Conservation (phyloP, 1,284 basidiomycete species). For the Ceratobasidium sp. region DNA sequence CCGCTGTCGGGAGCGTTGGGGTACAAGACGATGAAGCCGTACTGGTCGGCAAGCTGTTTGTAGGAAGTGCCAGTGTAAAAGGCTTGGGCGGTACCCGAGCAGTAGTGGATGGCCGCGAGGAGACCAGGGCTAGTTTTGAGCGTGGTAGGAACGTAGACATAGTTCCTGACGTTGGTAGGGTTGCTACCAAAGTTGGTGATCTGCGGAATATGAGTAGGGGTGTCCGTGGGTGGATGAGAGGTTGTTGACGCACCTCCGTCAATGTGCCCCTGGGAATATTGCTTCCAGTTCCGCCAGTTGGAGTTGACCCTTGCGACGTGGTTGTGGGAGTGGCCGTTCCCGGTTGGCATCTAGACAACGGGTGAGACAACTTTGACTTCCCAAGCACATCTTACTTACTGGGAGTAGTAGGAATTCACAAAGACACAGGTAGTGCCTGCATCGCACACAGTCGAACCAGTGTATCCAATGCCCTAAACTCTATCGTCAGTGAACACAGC, state of each 20-base stretch:
- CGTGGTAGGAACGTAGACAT: slow-evolving; percentile 63
- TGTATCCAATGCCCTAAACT: slow-evolving; percentile 20
- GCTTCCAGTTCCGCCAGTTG: background rate
- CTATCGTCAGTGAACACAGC: no score
- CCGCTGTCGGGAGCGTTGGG: slow-evolving; percentile 56
- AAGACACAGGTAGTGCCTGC: background rate
- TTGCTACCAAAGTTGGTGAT: slow-evolving; percentile 61
- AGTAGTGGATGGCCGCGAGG: slow-evolving; percentile 68
- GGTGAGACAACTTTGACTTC: background rate
- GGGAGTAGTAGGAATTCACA: slow-evolving; percentile 16
- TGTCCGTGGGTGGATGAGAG: no score
- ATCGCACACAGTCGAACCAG: background rate
- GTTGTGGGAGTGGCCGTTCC: background rate
- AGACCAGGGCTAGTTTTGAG: slow-evolving; percentile 62
- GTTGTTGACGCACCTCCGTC: background rate
- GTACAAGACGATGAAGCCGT: slow-evolving; percentile 65
- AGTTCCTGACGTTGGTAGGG: slow-evolving; percentile 62
- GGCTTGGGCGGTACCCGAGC: slow-evolving; percentile 65
- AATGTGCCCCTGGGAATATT: slow-evolving; percentile 16
- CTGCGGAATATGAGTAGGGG: background rate
- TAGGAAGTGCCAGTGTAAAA: slow-evolving; percentile 66
- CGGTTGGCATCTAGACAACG: background rate
- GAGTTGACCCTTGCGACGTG: background rate
- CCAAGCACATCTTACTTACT: background rate
- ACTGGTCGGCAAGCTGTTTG: slow-evolving; percentile 62